Evolutionary conservation across 1,139 yeast genomes (phyloP), one percentile per base, ranked within the genome.

Genomic region (Lodderomyces jiufengensis): DNA sequence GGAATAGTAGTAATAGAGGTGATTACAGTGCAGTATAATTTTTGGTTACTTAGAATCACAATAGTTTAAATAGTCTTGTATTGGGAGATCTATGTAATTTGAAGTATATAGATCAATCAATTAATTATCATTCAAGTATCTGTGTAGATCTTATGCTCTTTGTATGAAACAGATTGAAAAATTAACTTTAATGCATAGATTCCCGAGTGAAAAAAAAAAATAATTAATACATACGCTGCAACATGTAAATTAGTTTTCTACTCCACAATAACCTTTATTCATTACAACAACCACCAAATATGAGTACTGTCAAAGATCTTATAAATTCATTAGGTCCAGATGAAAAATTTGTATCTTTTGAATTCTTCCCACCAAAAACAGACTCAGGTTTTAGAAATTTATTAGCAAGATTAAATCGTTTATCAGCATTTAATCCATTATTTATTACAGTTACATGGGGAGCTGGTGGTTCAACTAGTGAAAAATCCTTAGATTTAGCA

Each of bases 391-490:
- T 84, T 55, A 74, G 84, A 44, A 92, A 94, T 59, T 66, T 92
- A 44, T 66, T 85, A 34, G 87, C 90, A 24, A 81, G 99, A 60
- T 77, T 92, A 61, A 78, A 78, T 52, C 80, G 99, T 54, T 84
- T 92, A 94, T 78, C 84, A 51, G 83, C 84, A 3, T 65, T 92
- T 45, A 90, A 88, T 38, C 97, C 97, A 3, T 63, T 84, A 16
- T 94, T 92, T 57, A 81, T 90, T 36, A 86, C 96, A 2, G 84
- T 94, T 9, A 94, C 99, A 0, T 92, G 98, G 97, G 98, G 98
- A 21, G 97, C 98, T 7, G 97, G 97, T 27, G 98, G 98, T 2
- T 80, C 95, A 3, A 88, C 97, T 4, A 80, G 94, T 36, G 83
- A 78, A 38, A 88, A 87, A 61, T 84, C 97, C 1, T 62, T 92